Conservation (phyloP, 768 basidiomycete genomes). For the Boletus tylopilopsis region DNA sequence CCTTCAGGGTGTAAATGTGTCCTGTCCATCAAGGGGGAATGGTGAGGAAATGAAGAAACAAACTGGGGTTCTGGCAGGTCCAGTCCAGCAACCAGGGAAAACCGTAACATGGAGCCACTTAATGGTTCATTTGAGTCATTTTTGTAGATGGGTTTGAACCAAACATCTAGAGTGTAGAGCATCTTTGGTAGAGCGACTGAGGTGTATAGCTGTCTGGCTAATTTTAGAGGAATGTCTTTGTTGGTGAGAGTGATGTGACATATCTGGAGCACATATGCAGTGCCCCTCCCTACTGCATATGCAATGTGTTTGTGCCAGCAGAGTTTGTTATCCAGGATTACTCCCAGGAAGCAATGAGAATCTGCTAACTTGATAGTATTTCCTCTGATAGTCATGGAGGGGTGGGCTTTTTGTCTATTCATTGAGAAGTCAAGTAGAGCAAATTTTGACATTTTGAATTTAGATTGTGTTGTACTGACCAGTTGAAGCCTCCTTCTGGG, state of each 20-base stretch:
- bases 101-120: too few species aligned
- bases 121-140: neutral
- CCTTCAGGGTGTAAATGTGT: too few species aligned
- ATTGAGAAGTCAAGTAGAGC: constrained; percentile 12
- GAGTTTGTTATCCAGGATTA: neutral
- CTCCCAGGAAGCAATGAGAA: neutral
- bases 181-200: neutral
- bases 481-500: constrained; percentile 9
- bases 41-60: too few species aligned
- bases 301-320: neutral
- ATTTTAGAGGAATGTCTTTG: neutral
- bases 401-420: neutral
- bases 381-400: neutral
- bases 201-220: neutral
- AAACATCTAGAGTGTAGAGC: neutral
- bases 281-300: neutral
- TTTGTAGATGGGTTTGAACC: neutral
- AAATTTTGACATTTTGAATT: constrained; percentile 20
- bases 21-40: too few species aligned
- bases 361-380: neutral
- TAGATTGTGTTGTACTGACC: constrained; percentile 21
- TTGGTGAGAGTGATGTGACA: neutral
- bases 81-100: too few species aligned
- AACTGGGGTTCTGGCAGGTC: too few species aligned
- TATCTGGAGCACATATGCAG: neutral